phyloP scores from a whole-genome alignment of 257 asterid species.

The Solanum commersonii region DNA sequence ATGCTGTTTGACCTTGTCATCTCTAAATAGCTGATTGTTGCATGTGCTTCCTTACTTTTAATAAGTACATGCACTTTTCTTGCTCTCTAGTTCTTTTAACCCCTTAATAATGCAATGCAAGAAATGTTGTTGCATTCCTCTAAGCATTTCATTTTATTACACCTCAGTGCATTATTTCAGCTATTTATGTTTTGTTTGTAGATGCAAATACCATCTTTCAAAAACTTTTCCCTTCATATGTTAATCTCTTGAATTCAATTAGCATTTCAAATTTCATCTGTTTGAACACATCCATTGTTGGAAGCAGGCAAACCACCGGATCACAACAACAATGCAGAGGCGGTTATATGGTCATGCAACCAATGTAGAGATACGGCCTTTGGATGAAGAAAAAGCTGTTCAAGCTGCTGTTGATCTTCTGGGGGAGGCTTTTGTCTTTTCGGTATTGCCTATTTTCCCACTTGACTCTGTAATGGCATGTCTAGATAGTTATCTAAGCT shows the following conservation, averaged over 20 bases:
- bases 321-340: slow-evolving; percentile 89
- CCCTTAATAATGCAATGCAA: background rate
- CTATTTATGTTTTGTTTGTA: background rate
- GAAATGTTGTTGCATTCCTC: background rate
- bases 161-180: background rate
- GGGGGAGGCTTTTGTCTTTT: slow-evolving; percentile 78
- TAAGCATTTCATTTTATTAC: background rate
- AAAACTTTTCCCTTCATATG: background rate
- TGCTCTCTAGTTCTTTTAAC: background rate
- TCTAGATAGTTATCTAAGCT: background rate
- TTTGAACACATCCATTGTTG: background rate
- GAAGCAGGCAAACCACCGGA: slow-evolving; percentile 76
- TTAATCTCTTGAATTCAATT: background rate
- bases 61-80: background rate
- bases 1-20: background rate
- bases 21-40: background rate
- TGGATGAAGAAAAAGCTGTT: slow-evolving; percentile 94
- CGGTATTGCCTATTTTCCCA: slow-evolving; percentile 33
- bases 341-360: slow-evolving; percentile 90
- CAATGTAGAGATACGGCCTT: slow-evolving; percentile 85
- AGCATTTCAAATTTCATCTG: background rate
- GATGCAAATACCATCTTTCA: background rate
- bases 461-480: slow-evolving; percentile 2
- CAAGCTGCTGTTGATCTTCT: slow-evolving; percentile 91
- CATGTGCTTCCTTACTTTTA: background rate